Base-by-base conservation (phyloP, 768 basidiomycete genomes). In the Serendipita sp. region DNA sequence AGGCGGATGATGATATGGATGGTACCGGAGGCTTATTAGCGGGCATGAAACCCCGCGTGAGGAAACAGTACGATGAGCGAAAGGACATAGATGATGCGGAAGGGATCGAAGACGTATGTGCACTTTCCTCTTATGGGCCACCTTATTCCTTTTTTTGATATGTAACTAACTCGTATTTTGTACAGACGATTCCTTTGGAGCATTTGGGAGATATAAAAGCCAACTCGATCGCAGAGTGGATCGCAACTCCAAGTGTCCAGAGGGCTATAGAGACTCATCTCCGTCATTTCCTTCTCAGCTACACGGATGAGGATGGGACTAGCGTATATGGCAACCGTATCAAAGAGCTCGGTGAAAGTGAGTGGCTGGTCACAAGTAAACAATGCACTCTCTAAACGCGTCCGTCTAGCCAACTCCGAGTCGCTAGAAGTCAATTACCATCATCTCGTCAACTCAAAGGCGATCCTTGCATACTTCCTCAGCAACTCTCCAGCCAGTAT, bases 141-240 rank as follows among this genome's bases (percentile, higher is more conserved):
- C n/a, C n/a, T n/a, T n/a, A n/a, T n/a, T n/a, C n/a, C n/a, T 53
- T 31, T 24, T 61, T 24, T 31, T 50, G 20, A 43, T 24, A 44
- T 28, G 24, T 41, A 38, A 65, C 45, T 72, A 60, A 73, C 34
- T 22, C 30, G 45, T 65, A 22, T 24, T 24, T 56, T 34, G 51
- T 63, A 14, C 69, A 96, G 90, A 93, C 97, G 73, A 79, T 99
- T 61, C 93, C 96, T 0, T 72, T 96, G 44, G 95, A 98, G 71
- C 91, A 99, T 75, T 78, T 99, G 9, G 90, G 90, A 64, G 96
- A 99, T 70, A 93, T 99, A 77, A 97, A 98, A 71, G 91, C 94
- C 42, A 91, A 94, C 70, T 93, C 90, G 13, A 92, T 99, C 63
- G 87, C 88, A 24, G 96, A 98, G 73, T 99, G 96, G 96, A 94